Percentiles rank a stretch among this genome's conserved stretches.
These are phyloP conservation scores for Crucibulum laeve DNA, from an alignment of 768 basidiomycete genomes.

Conservation along the genomic window DNA sequence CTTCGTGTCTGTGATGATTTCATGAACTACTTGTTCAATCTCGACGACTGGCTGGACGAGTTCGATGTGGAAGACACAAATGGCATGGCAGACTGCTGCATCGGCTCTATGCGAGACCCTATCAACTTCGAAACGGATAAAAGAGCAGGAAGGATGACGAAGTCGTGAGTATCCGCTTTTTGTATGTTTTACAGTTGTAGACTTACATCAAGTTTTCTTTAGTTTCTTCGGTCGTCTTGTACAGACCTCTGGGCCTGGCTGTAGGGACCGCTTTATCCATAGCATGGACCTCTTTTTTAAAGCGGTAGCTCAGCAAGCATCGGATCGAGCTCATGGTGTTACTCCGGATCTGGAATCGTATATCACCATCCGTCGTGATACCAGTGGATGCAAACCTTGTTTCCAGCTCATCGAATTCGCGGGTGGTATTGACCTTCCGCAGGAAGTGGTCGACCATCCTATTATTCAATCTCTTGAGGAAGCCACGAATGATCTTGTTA, in stretches of 20 bases:
- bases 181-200: not conserved
- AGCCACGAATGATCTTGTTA: constrained; percentile 65
- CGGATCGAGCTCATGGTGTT: constrained; percentile 40
- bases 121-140: constrained; percentile 13
- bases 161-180: constrained; percentile 11
- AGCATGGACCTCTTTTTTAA: constrained; percentile 65
- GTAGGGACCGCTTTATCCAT: constrained; percentile 49
- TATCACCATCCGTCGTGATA: constrained; percentile 61
- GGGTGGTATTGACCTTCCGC: constrained; percentile 50
- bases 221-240: constrained; percentile 8
- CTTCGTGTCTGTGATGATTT: constrained; percentile 44
- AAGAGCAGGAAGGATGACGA: constrained; percentile 16
- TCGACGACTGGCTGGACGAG: constrained; percentile 16
- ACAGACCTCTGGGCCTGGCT: constrained; percentile 5
- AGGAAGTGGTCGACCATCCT: constrained; percentile 65
- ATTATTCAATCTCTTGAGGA: constrained; percentile 51
- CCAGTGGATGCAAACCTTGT: constrained; percentile 63
- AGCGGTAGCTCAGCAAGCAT: constrained; percentile 56
- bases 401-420: constrained; percentile 62
- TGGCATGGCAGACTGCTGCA: constrained; percentile 14
- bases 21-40: constrained; percentile 26
- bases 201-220: not conserved
- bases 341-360: constrained; percentile 69
- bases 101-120: constrained; percentile 17
- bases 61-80: constrained; percentile 13